A percentile compares a stretch with the other conserved stretches of the same genome.
Conservation (phyloP, 306 rosid genomes). For the Rubus idaeus region DNA sequence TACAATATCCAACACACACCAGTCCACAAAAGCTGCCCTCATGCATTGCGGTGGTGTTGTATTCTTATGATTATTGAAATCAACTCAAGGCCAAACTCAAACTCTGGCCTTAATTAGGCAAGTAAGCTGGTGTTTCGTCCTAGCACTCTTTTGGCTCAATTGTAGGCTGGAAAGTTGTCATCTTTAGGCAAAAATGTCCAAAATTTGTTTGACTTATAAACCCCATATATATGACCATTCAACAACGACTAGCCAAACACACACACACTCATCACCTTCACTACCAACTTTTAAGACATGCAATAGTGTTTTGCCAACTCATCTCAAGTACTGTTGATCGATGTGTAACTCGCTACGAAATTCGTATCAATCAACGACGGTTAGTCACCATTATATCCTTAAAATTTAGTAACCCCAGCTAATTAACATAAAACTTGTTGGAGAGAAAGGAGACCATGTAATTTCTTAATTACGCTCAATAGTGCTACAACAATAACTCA, state of each 20-base stretch:
- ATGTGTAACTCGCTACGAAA: neutral
- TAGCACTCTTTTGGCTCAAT: slow-evolving; percentile 18
- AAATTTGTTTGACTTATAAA: slow-evolving; percentile 13
- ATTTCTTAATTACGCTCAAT: too few species aligned
- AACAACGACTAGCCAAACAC: neutral
- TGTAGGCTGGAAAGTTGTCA: slow-evolving; percentile 21
- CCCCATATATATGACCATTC: neutral
- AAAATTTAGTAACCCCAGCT: neutral
- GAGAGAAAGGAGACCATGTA: slow-evolving; percentile 29
- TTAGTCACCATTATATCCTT: neutral
- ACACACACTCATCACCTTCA: neutral
- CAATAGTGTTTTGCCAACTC: neutral
- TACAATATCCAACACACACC: neutral
- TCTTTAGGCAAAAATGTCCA: neutral
- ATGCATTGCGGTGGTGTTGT: slow-evolving; percentile 13
- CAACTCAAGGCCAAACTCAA: slow-evolving; percentile 23
- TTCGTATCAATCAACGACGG: neutral
- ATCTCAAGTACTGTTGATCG: neutral
- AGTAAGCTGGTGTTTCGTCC: slow-evolving; percentile 19
- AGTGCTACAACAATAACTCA: neutral
- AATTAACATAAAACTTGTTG: neutral
- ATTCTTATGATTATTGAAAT: slow-evolving; percentile 13
- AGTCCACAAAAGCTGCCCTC: slow-evolving; percentile 26
- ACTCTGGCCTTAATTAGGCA: slow-evolving; percentile 14
- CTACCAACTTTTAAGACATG: neutral